Evolutionary conservation across 345 rosid species (phyloP), one percentile per base, ranked within the genome.

Genomic region (Gossypium anomalum): DNA sequence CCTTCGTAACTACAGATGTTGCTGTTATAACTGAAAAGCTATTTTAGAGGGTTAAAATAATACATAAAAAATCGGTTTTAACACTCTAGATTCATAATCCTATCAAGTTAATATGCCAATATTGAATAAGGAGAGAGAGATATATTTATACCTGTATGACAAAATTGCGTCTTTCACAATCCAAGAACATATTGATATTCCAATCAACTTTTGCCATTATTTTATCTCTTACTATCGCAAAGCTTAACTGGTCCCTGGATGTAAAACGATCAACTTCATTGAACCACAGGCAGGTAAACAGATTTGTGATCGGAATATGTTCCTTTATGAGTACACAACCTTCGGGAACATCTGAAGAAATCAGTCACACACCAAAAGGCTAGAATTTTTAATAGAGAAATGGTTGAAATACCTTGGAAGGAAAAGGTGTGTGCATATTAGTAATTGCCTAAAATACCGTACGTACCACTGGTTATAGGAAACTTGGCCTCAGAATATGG

Each of bases 261-360:
- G 98, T 93, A 83, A 90, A 93, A 17, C 93, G 87, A 79, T 90
- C 97, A 34, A 93, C 98, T 86, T 93, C 98, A 55, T 92, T 90
- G 85, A 92, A 93, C 98, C 98, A 93, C 20, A 90, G 83, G 79
- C 98, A 93, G 43, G 89, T 82, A 80, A 92, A 90, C 52, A 92
- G 86, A 76, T 93, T 93, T 23, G 93, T 86, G 57, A 92, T 86
- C 2, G 96, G 94, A 67, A 86, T 82, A 81, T 93, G 96, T 73
- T 92, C 98, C 78, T 86, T 89, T 51, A 93, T 85, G 75, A 93
- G 82, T 27, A 89, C 92, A 67, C 98, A 93, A 2, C 98, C 98
- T 81, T 93, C 98, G 12, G 98, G 98, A 82, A 93, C 97, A 86
- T 93, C 98, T 92, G 89, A 78, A 77, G 56, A 77, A 67, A 52